phyloP scores from a whole-genome alignment of 108 stramenopile genomes.

The Chaetoceros tenuissimus region DNA sequence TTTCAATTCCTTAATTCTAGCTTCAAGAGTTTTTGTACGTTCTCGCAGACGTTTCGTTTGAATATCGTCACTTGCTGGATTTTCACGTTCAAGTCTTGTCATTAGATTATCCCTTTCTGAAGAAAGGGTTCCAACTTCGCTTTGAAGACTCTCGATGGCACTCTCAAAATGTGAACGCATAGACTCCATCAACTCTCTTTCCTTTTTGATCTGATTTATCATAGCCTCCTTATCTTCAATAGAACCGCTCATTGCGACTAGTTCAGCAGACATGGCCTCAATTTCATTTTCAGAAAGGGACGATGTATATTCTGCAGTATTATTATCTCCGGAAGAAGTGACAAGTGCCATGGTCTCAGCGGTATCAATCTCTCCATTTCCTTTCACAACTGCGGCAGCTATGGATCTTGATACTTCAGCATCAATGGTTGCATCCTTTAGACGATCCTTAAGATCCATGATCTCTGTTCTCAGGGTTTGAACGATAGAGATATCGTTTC shows the following conservation, averaged over 20 bases:
- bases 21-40: slow-evolving; percentile 23
- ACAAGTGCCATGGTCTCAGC: slow-evolving; percentile 3
- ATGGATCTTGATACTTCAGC: slow-evolving; percentile 40
- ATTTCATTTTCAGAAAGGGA: slow-evolving; percentile 14
- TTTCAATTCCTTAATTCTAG: slow-evolving; percentile 36
- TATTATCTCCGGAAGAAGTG: background rate
- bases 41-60: slow-evolving; percentile 29
- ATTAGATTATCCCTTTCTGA: slow-evolving; percentile 26
- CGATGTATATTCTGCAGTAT: slow-evolving; percentile 4
- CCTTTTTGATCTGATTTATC: slow-evolving; percentile 28
- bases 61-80: too few species aligned
- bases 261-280: slow-evolving; percentile 31
- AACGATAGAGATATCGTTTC: slow-evolving; percentile 12
- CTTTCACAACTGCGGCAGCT: slow-evolving; percentile 34
- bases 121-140: slow-evolving; percentile 40
- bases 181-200: slow-evolving; percentile 36
- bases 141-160: slow-evolving; percentile 29
- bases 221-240: slow-evolving; percentile 55
- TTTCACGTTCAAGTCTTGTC: slow-evolving; percentile 12
- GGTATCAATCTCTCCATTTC: slow-evolving; percentile 19
- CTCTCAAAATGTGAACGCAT: slow-evolving; percentile 37
- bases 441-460: slow-evolving; percentile 22
- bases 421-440: slow-evolving; percentile 32
- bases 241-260: slow-evolving; percentile 28
- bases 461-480: slow-evolving; percentile 25